A percentile compares a stretch with the other conserved stretches of the same genome.
These are phyloP conservation scores for Brettanomyces naardenensis DNA, from an alignment of 805 yeast genomes.

Conservation along the genomic window DNA sequence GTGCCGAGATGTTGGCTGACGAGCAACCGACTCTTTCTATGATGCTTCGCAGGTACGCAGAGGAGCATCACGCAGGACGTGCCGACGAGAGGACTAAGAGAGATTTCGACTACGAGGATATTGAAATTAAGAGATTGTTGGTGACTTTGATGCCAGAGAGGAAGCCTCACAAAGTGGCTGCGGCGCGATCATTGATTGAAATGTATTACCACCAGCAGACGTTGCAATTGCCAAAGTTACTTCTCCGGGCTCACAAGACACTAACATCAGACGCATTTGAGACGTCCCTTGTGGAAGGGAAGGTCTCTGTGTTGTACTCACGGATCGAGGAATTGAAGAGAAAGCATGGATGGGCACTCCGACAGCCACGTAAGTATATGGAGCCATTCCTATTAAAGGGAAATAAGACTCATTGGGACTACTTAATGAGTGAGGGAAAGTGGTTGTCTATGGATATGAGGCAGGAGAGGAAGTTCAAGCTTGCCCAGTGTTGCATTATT, in stretches of 20 bases:
- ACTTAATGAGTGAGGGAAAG: constrained; percentile 63
- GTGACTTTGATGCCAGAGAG: constrained; percentile 41
- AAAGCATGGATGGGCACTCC: constrained; percentile 81
- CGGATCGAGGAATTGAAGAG: constrained; percentile 88
- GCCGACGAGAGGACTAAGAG: constrained; percentile 22
- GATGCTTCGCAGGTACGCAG: constrained; percentile 21
- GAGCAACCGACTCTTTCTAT: constrained; percentile 23
- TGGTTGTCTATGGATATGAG: constrained; percentile 79
- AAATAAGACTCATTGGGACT: constrained; percentile 61
- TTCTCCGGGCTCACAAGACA: constrained; percentile 82
- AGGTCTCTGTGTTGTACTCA: constrained; percentile 80
- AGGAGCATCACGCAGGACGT: constrained; percentile 16
- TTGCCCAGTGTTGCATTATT: constrained; percentile 59
- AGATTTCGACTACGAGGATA: constrained; percentile 27
- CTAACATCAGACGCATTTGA: constrained; percentile 81
- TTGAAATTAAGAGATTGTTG: constrained; percentile 36
- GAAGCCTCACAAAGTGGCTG: constrained; percentile 46
- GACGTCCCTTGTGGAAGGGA: constrained; percentile 80
- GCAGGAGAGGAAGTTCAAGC: constrained; percentile 61
- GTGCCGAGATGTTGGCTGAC: constrained; percentile 11
- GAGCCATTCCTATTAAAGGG: constrained; percentile 51
- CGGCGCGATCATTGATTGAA: constrained; percentile 70
- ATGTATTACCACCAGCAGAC: constrained; percentile 83
- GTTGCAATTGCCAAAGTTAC: constrained; percentile 69
- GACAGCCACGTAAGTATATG: constrained; percentile 66